phyloP scores from a whole-genome alignment of 495 filamentous ascomycete species.

The Penicillium roqueforti region DNA sequence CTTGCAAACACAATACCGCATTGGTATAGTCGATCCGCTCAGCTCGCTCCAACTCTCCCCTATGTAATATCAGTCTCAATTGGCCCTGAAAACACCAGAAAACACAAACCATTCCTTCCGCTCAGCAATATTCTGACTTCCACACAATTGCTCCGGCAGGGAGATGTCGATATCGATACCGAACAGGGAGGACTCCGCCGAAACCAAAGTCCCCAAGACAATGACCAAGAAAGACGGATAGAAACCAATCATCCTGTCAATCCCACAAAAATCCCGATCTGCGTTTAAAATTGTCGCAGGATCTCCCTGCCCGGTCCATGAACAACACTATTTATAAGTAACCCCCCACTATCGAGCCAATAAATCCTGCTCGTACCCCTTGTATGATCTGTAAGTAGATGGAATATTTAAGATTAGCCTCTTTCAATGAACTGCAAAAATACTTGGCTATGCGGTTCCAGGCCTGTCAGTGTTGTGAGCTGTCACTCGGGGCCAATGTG shows the following conservation, averaged over 20 bases:
- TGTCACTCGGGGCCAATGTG: neutral
- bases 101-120: conserved; percentile 6
- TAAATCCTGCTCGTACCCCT: neutral
- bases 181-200: neutral
- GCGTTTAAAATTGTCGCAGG: neutral
- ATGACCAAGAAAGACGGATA: conserved; percentile 1
- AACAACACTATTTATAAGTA: neutral
- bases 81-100: neutral
- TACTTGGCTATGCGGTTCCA: neutral
- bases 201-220: neutral
- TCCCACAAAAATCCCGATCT: neutral
- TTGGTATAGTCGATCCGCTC: conserved; percentile 43
- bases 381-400: conserved; percentile 1
- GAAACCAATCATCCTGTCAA: conserved; percentile 5
- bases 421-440: neutral
- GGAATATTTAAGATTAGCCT: neutral
- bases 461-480: conserved; percentile 1
- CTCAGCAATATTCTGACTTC: neutral
- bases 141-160: neutral
- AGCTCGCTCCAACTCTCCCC: conserved; percentile 35
- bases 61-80: conserved; percentile 10
- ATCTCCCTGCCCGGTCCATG: neutral
- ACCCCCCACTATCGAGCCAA: neutral
- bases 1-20: conserved; percentile 46
- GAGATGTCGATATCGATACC: neutral